These are phyloP conservation scores for Neofusicoccum cordaticola DNA, from an alignment of 2,329 filamentous ascomycete species.

Conservation along the genomic window DNA sequence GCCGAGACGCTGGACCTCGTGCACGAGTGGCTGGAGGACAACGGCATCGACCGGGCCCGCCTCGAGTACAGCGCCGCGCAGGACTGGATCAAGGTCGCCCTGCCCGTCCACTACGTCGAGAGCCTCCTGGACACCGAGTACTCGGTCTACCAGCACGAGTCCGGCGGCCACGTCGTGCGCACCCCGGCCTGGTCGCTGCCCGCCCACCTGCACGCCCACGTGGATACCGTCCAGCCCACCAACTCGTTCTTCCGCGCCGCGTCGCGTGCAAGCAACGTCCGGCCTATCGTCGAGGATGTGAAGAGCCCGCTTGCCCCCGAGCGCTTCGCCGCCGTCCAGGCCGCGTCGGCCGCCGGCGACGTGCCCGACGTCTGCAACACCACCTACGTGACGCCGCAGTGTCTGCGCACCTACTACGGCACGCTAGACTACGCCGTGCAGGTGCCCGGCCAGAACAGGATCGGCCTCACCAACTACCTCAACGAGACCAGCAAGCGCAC, in stretches of 20 bases:
- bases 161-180: constrained; percentile 53
- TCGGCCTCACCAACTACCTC: constrained; percentile 51
- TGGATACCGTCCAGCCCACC: constrained; percentile 60
- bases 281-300: background rate
- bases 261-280: constrained; percentile 23
- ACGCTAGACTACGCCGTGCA: constrained; percentile 43
- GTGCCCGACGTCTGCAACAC: constrained; percentile 34
- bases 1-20: constrained; percentile 53
- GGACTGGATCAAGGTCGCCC: constrained; percentile 56
- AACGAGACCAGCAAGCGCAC: constrained; percentile 45
- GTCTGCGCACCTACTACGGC: constrained; percentile 42
- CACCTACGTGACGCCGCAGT: constrained; percentile 40
- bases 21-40: constrained; percentile 55
- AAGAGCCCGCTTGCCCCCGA: background rate
- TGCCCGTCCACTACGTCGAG: constrained; percentile 54
- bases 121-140: constrained; percentile 51
- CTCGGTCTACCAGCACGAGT: constrained; percentile 51
- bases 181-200: constrained; percentile 59
- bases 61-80: constrained; percentile 51
- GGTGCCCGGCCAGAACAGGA: constrained; percentile 42
- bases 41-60: constrained; percentile 45
- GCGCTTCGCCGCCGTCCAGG: background rate
- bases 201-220: constrained; percentile 54
- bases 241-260: constrained; percentile 54
- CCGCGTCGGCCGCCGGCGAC: constrained; percentile 1